phyloP scores from a whole-genome alignment of 2,329 filamentous ascomycete genomes.

The Fusarium azukiicola region DNA sequence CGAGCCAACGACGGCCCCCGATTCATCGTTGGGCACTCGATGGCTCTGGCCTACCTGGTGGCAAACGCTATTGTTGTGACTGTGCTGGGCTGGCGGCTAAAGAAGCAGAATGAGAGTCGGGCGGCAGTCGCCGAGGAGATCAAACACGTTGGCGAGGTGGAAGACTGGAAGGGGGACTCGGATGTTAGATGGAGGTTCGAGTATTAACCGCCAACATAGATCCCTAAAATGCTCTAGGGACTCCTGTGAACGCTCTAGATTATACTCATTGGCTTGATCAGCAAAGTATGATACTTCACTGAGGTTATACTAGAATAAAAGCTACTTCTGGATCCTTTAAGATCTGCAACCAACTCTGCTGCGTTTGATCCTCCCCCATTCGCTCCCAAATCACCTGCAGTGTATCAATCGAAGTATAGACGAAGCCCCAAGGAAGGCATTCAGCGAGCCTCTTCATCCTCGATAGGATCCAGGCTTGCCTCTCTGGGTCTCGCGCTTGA shows the following conservation, averaged over 20 bases:
- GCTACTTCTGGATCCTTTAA: constrained; percentile 27
- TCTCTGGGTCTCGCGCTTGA: constrained; percentile 10
- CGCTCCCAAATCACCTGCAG: constrained; percentile 25
- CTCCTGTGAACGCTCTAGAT: background rate
- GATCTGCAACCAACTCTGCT: constrained; percentile 29
- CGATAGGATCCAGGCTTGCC: constrained; percentile 23
- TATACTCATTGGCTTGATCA: background rate
- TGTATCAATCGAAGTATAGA: constrained; percentile 34
- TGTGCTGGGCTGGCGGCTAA: constrained; percentile 75
- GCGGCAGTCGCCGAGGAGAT: constrained; percentile 67
- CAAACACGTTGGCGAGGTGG: constrained; percentile 71
- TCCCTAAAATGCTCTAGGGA: background rate
- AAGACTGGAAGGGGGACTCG: constrained; percentile 80
- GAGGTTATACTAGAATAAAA: constrained; percentile 18
- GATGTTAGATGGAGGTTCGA: constrained; percentile 85
- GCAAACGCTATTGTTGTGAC: constrained; percentile 77
- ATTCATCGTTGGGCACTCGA: constrained; percentile 83
- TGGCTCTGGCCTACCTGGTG: constrained; percentile 82
- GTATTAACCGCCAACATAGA: constrained; percentile 61
- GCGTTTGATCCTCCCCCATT: background rate
- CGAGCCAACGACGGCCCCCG: constrained; percentile 78
- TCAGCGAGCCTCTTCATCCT: constrained; percentile 24
- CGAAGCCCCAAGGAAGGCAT: constrained; percentile 24
- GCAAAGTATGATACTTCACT: background rate
- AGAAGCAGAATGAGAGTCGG: constrained; percentile 77